Conservation (phyloP, 148 eudicot species). For the Oxyria digyna region DNA sequence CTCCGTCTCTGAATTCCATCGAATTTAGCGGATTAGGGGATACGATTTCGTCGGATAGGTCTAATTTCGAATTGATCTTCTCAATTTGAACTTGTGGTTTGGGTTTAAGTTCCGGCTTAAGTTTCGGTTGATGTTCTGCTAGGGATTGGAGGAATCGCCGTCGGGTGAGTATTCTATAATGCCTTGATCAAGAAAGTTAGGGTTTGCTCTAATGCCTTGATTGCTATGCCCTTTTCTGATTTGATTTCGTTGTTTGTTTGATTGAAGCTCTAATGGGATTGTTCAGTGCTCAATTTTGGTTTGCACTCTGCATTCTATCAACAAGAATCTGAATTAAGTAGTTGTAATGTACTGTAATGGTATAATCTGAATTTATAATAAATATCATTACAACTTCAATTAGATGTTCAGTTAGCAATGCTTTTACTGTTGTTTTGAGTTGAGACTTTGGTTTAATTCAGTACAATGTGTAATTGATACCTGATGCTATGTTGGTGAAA, state of each 20-base stretch:
- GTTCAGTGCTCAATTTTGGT: no score
- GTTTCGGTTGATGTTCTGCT: not conserved
- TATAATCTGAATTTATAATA: no score
- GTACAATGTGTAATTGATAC: no score
- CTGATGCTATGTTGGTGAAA: no score
- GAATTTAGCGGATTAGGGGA: not conserved
- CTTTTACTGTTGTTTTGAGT: no score
- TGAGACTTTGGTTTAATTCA: no score
- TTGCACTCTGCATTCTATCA: no score
- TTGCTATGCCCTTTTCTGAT: not conserved
- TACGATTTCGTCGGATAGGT: no score
- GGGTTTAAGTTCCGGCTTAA: not conserved
- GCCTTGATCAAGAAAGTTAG: not conserved
- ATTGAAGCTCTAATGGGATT: conserved; percentile 23
- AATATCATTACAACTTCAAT: no score
- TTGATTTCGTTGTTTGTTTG: not conserved
- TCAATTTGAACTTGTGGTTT: not conserved
- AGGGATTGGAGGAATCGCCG: not conserved
- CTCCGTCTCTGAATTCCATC: not conserved
- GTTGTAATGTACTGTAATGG: no score
- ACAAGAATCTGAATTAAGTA: no score
- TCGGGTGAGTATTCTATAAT: not conserved
- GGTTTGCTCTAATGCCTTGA: not conserved
- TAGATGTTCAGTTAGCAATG: no score
- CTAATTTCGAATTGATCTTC: conserved; percentile 2